These are phyloP conservation scores for Dujonia santamariae DNA, from an alignment of 1,139 yeast genomes.

Conservation along the genomic window DNA sequence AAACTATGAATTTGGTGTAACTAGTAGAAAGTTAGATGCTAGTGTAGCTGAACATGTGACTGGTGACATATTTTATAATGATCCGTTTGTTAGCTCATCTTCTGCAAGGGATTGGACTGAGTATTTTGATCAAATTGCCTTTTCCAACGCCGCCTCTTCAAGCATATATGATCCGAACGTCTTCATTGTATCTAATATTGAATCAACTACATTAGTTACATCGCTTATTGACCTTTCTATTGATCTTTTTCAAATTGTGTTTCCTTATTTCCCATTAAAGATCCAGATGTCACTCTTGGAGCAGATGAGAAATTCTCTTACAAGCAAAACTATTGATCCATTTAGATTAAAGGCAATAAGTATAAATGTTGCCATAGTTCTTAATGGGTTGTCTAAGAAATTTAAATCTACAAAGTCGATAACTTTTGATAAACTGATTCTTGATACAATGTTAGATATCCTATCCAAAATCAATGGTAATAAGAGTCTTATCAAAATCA, in stretches of 20 bases:
- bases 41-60: not conserved
- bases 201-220: slow-evolving; percentile 34
- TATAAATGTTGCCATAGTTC: slow-evolving; percentile 60
- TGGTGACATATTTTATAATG: slow-evolving; percentile 3
- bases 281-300: slow-evolving; percentile 86
- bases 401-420: slow-evolving; percentile 21
- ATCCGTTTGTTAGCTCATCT: slow-evolving; percentile 6
- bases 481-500: slow-evolving; percentile 42
- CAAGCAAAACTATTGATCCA: slow-evolving; percentile 26
- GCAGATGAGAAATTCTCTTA: slow-evolving; percentile 58
- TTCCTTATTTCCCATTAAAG: slow-evolving; percentile 72
- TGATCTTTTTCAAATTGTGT: slow-evolving; percentile 67
- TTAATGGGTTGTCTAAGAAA: slow-evolving; percentile 50
- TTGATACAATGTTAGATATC: slow-evolving; percentile 54
- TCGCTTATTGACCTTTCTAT: slow-evolving; percentile 75
- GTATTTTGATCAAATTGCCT: slow-evolving; percentile 3
- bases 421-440: slow-evolving; percentile 42
- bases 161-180: slow-evolving; percentile 1
- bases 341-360: slow-evolving; percentile 48
- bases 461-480: slow-evolving; percentile 45
- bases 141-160: not conserved
- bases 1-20: slow-evolving; percentile 37
- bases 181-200: slow-evolving; percentile 1
- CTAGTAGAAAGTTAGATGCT: slow-evolving; percentile 22
- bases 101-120: slow-evolving; percentile 4